These are phyloP conservation scores for Phlebiopsis flavidoalba DNA, from an alignment of 768 basidiomycete species.

Conservation along the genomic window DNA sequence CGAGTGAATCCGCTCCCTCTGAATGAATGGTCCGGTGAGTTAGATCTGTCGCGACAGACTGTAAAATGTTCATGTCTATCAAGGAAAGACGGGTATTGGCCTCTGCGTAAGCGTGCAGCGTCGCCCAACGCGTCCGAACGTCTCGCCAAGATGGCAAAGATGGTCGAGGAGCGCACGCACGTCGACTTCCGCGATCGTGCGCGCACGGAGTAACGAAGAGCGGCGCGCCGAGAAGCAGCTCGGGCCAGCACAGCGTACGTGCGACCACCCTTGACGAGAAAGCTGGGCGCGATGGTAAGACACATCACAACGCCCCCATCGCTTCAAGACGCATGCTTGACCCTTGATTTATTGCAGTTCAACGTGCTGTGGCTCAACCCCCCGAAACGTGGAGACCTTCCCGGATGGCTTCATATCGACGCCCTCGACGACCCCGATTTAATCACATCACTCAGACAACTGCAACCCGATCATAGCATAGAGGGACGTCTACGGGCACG, in stretches of 20 bases:
- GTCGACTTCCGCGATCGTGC: constrained; percentile 66
- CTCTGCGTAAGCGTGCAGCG: constrained; percentile 57
- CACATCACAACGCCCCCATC: constrained; percentile 10
- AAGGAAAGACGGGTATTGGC: constrained; percentile 82
- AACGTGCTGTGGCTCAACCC: constrained; percentile 80
- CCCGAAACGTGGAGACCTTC: constrained; percentile 57
- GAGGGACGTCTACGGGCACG: constrained; percentile 59
- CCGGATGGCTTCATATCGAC: constrained; percentile 53
- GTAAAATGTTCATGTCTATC: constrained; percentile 5
- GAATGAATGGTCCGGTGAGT: constrained; percentile 78
- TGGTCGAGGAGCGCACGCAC: constrained; percentile 48
- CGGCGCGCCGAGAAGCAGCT: constrained; percentile 69
- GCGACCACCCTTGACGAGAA: constrained; percentile 71
- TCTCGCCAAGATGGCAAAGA: constrained; percentile 67
- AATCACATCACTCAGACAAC: constrained; percentile 20
- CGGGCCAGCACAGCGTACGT: constrained; percentile 69
- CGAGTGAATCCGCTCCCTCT: constrained; percentile 67
- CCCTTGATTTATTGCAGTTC: constrained; percentile 44
- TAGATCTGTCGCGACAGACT: background rate
- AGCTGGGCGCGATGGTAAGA: constrained; percentile 57
- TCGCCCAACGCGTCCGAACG: constrained; percentile 63
- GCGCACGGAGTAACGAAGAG: constrained; percentile 69
- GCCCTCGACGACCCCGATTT: constrained; percentile 41
- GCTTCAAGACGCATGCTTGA: constrained; percentile 4
- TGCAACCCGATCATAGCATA: constrained; percentile 19